Evolutionary conservation across 2,329 filamentous ascomycete species (phyloP).

Genomic region (Diaporthe vexans): DNA sequence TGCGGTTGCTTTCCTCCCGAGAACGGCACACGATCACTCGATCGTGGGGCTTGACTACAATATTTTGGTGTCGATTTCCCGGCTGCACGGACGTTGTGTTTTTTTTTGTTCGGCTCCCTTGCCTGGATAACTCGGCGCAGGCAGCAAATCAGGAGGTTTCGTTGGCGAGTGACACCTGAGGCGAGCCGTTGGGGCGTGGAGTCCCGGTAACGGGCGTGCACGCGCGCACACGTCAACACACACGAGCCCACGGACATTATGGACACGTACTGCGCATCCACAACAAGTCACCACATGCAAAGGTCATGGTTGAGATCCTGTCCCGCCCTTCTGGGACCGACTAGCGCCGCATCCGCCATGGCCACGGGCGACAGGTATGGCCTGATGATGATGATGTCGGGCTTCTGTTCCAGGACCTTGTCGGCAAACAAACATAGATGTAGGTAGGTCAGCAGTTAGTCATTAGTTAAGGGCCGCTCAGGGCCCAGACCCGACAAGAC

Average conservation of each 20-base stretch:
- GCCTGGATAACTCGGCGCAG: neutral
- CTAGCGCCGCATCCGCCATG: neutral
- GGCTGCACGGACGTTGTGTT: neutral
- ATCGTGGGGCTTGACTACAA: neutral
- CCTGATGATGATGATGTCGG: neutral
- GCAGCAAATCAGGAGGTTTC: conserved; percentile 22
- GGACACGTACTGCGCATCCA: no score
- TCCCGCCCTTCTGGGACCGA: neutral
- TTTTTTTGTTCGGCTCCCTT: neutral
- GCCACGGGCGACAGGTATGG: neutral
- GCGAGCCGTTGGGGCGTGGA: neutral
- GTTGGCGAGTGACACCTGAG: conserved; percentile 11
- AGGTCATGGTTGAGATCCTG: neutral
- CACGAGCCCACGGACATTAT: neutral
- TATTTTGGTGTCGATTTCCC: neutral
- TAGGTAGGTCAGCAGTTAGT: conserved; percentile 8
- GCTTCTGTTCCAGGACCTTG: neutral
- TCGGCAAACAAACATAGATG: neutral
- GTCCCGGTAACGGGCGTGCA: neutral
- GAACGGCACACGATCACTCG: conserved; percentile 8
- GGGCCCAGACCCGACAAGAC: conserved; percentile 9
- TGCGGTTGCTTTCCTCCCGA: conserved; percentile 20
- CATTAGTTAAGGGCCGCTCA: neutral
- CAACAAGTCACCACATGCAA: conserved; percentile 5
- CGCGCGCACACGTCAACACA: neutral